A percentile compares a stretch with the other conserved stretches of the same genome.
These are phyloP conservation scores for Eucalyptus regnans DNA, from an alignment of 345 rosid genomes.

Conservation along the genomic window DNA sequence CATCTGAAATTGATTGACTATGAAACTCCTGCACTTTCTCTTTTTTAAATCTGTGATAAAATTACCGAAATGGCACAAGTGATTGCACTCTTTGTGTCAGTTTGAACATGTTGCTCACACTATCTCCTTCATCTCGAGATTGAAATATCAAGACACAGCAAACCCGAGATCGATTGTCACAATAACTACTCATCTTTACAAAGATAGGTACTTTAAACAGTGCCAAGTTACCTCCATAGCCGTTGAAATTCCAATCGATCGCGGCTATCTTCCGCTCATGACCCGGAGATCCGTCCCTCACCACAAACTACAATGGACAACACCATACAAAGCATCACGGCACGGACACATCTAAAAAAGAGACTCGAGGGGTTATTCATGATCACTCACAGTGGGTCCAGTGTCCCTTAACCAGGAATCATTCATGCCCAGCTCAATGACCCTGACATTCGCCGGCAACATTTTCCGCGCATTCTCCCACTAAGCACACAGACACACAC, in stretches of 20 bases:
- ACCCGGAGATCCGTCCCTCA: conserved; percentile 9
- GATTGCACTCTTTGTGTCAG: background rate
- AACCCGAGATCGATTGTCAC: background rate
- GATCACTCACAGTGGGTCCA: conserved; percentile 79
- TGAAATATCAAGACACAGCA: background rate
- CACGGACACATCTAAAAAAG: background rate
- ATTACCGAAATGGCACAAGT: background rate
- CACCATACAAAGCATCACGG: background rate
- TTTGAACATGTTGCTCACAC: background rate
- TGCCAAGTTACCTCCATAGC: conserved; percentile 68
- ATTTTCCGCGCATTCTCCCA: conserved; percentile 76
- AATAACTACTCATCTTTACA: background rate
- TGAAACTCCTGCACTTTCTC: background rate
- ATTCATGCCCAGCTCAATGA: conserved; percentile 87
- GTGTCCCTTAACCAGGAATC: conserved; percentile 97
- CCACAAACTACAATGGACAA: conserved; percentile 39
- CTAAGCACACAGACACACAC: conserved; percentile 10
- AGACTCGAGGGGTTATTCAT: background rate
- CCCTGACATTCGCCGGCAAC: conserved; percentile 66
- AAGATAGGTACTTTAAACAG: background rate
- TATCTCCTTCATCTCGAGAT: background rate
- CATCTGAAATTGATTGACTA: background rate
- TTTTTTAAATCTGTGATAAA: background rate
- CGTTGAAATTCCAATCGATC: conserved; percentile 82
- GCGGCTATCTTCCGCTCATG: conserved; percentile 56